Base-by-base conservation (phyloP, 805 yeast species). In the Saturnispora diversa region DNA sequence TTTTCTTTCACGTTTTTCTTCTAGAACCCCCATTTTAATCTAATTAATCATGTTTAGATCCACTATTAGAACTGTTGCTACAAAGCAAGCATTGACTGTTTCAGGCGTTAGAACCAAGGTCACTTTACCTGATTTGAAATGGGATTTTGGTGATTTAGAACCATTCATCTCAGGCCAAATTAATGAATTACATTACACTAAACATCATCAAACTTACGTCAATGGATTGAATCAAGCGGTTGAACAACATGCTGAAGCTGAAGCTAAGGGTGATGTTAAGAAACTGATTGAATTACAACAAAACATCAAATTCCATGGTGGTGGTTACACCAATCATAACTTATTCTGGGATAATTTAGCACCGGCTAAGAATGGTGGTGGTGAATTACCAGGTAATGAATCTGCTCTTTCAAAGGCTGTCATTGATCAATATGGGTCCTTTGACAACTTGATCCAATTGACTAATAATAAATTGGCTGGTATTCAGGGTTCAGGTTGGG, bases 401-500 rank as follows among this genome's bases (percentile, higher is more conserved):
- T 72, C 84, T 27, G 70, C 71, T 3, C 65, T 86, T 25, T 74
- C 69, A 39, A 63, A 72, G 56, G 78, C 80, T 47, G 74, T 86
- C 45, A 55, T 60, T 37, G 66, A 63, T 31, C 78, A 82, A 59
- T 85, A 72, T 56, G 95, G 95, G 26, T 70, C 80, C 13, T 64
- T 82, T 45, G 95, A 87, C 52, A 70, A 69, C 42, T 69, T 87
- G 62, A 76, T 78, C 45, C 53, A 64, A 30, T 55, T 72, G 44
- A 75, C 88, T 50, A 86, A 85, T 63, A 52, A 73, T 31, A 74
- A 77, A 58, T 66, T 86, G 54, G 94, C 94, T 27, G 92, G 92
- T 43, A 73, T 86, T 53, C 95, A 86, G 66, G 96, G 96, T 59
- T 82, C 95, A 5, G 96, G 96, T 34, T 86, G 96, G 96, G 92